These are phyloP conservation scores for Ascosphaera apis DNA, from an alignment of 2,329 filamentous ascomycete genomes.

Conservation along the genomic window DNA sequence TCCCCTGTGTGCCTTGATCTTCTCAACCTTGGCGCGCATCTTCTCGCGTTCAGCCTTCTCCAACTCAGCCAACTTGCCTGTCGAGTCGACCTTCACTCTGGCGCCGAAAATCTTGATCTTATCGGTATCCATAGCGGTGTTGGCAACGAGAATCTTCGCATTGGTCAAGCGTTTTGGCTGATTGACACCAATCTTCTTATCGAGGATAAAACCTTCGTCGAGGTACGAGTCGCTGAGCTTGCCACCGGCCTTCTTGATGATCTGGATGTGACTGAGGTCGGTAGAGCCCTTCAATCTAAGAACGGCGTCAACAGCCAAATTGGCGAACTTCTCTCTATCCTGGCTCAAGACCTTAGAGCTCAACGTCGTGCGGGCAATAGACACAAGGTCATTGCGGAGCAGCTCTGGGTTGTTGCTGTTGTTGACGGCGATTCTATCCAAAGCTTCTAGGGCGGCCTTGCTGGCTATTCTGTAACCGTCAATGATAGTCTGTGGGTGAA, in stretches of 20 bases:
- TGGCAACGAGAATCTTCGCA: conserved; percentile 92
- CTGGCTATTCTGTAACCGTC: conserved; percentile 97
- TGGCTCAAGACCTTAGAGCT: conserved; percentile 90
- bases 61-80: conserved; percentile 89
- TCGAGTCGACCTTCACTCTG: conserved; percentile 86
- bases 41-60: conserved; percentile 97
- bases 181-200: conserved; percentile 98
- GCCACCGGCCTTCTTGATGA: conserved; percentile 97
- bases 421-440: conserved; percentile 69
- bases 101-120: conserved; percentile 99
- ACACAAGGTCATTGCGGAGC: conserved; percentile 72
- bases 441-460: conserved; percentile 58
- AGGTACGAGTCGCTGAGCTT: conserved; percentile 96
- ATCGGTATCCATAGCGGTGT: conserved; percentile 98
- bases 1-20: conserved; percentile 96
- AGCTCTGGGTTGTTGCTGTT: conserved; percentile 62
- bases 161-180: conserved; percentile 95
- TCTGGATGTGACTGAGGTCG: conserved; percentile 92
- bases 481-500: conserved; percentile 98
- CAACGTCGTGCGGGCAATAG: conserved; percentile 83
- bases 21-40: conserved; percentile 98
- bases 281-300: conserved; percentile 72
- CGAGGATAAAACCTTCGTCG: conserved; percentile 92
- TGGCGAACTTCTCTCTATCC: conserved; percentile 76
- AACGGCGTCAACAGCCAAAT: conserved; percentile 76